These are phyloP conservation scores for Senna tora DNA, from an alignment of 306 rosid species.

Conservation along the genomic window DNA sequence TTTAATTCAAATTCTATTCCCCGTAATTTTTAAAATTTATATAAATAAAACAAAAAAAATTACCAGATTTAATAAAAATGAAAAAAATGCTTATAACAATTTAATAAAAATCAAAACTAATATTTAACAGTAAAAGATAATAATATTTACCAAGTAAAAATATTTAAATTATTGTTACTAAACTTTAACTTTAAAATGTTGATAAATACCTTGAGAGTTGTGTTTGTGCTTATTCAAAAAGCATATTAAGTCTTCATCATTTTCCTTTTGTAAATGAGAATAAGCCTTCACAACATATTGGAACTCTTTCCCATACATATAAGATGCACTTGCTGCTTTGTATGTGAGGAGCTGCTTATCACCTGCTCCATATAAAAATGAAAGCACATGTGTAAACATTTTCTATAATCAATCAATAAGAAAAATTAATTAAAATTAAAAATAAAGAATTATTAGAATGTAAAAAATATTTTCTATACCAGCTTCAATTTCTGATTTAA, in stretches of 20 bases:
- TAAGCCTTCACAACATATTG: slow-evolving; percentile 54
- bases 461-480: no score
- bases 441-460: no score
- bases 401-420: no score
- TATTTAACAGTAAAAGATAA: no score
- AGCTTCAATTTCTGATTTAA: slow-evolving; percentile 54
- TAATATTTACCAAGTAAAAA: neutral
- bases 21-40: no score
- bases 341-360: slow-evolving; percentile 64
- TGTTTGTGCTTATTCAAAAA: slow-evolving; percentile 52
- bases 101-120: no score
- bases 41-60: no score
- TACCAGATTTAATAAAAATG: no score
- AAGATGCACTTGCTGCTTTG: slow-evolving; percentile 79
- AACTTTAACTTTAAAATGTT: slow-evolving; percentile 22
- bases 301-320: slow-evolving; percentile 63
- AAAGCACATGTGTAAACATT: no score
- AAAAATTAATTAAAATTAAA: no score
- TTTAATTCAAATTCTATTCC: no score
- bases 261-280: slow-evolving; percentile 48
- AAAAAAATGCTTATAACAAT: no score
- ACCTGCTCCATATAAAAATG: slow-evolving; percentile 62
- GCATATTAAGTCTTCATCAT: slow-evolving; percentile 47
- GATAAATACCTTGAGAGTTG: slow-evolving; percentile 48
- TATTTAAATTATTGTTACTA: neutral